Base-by-base conservation (phyloP, 257 asterid species). In the Solanum tarapatanum region DNA sequence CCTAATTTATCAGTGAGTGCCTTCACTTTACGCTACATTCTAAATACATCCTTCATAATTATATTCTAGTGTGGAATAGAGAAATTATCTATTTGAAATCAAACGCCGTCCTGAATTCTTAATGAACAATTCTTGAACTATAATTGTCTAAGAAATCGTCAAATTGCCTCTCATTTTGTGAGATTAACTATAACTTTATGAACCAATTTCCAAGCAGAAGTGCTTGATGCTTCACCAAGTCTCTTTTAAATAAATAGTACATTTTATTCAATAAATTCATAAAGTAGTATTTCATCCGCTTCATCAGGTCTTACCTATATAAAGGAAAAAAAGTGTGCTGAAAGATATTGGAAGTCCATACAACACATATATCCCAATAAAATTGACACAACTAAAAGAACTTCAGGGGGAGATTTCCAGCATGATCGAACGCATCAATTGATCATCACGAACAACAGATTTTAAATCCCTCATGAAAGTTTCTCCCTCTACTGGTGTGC, bases 341-440 rank as follows among this genome's bases (percentile, higher is more conserved):
- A 39, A 39, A 39, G 43, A 39, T 39, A 39, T 9, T 39, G 43
- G 0, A 39, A 39, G 23, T 51, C 8, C 62, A 51, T 51, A 48
- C 21, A 16, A 51, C 8, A 51, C 23, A 51, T 5, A 51, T 19
- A 51, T 89, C 83, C 84, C 86, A 83, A 82, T 85, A 84, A 89
- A 87, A 89, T 72, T 77, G 21, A 26, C 58, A 85, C 84, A 24
- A 85, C 72, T 30, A 90, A 70, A 84, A 75, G 83, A 85, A 91
- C 88, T 91, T 87, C 85, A 88, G 87, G 90, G 89, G 91, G 96
- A 94, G 89, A 93, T 90, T 73, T 93, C 93, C 48, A 82, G 90
- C 82, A 94, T 83, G 77, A 89, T 80, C 2, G 93, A 87, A 84
- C 90, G 94, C 90, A 94, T 80, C 83, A 90, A 5, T n/a, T 89